Evolutionary conservation across 257 asterid species (phyloP).

Genomic region (Verbena officinalis): DNA sequence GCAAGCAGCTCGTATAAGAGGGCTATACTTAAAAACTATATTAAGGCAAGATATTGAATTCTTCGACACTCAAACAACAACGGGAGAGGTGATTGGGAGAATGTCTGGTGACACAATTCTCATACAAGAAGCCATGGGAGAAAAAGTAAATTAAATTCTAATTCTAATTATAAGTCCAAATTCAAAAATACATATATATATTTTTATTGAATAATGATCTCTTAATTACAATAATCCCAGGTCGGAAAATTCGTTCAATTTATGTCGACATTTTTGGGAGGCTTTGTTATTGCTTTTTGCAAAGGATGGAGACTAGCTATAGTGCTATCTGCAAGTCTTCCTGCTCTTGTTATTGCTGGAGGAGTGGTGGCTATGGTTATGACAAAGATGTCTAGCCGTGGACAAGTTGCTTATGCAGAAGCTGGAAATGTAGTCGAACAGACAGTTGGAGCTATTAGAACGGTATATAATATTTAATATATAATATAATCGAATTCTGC

Average conservation of each 20-base stretch:
- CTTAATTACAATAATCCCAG: constrained; percentile 23
- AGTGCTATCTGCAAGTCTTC: constrained; percentile 43
- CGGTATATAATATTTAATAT: constrained; percentile 41
- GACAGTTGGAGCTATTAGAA: constrained; percentile 74
- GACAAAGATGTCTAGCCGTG: constrained; percentile 54
- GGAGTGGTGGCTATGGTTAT: constrained; percentile 37
- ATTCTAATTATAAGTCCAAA: too few relatives aligned
- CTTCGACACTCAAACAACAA: constrained; percentile 67
- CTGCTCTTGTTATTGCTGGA: constrained; percentile 50
- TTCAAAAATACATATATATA: not conserved
- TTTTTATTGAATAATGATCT: not conserved
- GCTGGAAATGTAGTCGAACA: constrained; percentile 81
- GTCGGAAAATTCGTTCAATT: constrained; percentile 58
- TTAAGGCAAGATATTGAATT: constrained; percentile 66
- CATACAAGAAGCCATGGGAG: constrained; percentile 90
- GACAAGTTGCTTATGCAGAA: constrained; percentile 71
- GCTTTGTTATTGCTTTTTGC: constrained; percentile 46
- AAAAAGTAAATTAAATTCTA: constrained; percentile 47
- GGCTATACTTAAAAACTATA: constrained; percentile 54
- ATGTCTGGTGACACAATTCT: constrained; percentile 71
- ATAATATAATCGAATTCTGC: not conserved
- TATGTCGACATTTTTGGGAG: constrained; percentile 45
- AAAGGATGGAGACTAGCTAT: constrained; percentile 54
- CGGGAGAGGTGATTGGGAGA: constrained; percentile 65
- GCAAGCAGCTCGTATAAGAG: constrained; percentile 64